phyloP scores from a whole-genome alignment of 352 stramenopile genomes.

The Blastocystis sp. region DNA sequence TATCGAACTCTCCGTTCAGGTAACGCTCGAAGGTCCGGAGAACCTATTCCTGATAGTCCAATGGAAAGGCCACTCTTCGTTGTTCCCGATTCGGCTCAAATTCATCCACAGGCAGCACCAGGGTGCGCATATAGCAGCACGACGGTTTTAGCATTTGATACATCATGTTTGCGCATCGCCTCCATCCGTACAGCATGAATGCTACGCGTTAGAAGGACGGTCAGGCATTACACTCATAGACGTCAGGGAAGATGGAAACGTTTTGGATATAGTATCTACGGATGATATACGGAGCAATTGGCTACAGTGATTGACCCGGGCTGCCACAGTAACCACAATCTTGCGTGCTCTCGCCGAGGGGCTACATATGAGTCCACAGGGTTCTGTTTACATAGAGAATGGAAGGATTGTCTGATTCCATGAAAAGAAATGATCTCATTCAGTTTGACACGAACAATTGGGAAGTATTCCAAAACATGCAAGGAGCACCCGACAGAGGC shows the following conservation, averaged over 20 bases:
- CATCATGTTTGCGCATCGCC: neutral
- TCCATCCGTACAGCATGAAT: slow-evolving; percentile 20
- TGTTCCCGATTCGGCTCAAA: slow-evolving; percentile 35
- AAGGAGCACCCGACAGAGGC: no score
- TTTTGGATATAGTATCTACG: slow-evolving; percentile 24
- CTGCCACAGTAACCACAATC: slow-evolving; percentile 46
- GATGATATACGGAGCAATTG: neutral
- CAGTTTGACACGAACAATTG: no score
- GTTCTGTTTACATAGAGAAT: no score
- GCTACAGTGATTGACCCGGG: neutral
- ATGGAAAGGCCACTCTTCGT: neutral
- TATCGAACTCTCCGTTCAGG: slow-evolving; percentile 14
- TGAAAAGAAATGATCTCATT: no score
- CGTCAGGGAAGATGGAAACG: neutral
- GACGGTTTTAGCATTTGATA: neutral
- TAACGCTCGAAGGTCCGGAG: slow-evolving; percentile 28
- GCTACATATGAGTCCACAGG: slow-evolving; percentile 12
- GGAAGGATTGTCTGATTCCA: no score
- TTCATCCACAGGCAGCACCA: slow-evolving; percentile 16
- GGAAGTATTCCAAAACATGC: no score
- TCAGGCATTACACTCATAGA: neutral
- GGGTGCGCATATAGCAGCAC: slow-evolving; percentile 1
- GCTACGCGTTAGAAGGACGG: neutral
- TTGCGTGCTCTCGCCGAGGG: neutral
- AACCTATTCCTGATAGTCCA: neutral